A percentile compares a stretch with the other conserved stretches of the same genome.
These are phyloP conservation scores for Golubevia sp. DNA, from an alignment of 1,284 basidiomycete genomes.

Conservation along the genomic window DNA sequence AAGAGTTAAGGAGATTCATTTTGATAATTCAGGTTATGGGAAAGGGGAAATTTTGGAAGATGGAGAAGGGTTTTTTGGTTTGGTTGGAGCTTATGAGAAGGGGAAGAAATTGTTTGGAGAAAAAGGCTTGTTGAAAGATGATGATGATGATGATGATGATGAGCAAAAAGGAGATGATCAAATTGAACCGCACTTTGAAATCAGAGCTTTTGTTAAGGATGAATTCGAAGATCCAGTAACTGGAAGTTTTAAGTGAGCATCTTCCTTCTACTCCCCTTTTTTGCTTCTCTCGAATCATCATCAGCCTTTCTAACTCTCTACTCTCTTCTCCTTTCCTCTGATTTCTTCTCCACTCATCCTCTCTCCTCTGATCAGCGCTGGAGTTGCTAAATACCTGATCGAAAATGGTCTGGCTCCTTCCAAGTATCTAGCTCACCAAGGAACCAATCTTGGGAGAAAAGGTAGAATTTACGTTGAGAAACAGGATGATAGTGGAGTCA, in stretches of 20 bases:
- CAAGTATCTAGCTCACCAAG: slow-evolving; percentile 27
- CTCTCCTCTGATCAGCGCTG: slow-evolving; percentile 16
- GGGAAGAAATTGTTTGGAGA: slow-evolving; percentile 10
- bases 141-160: slow-evolving; percentile 22
- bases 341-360: not conserved
- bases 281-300: not conserved
- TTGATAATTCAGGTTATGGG: slow-evolving; percentile 13
- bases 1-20: slow-evolving; percentile 19
- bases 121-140: slow-evolving; percentile 23
- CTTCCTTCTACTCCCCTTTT: too few species aligned
- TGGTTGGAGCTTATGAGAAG: slow-evolving; percentile 31
- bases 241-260: slow-evolving; percentile 32
- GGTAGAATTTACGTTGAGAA: slow-evolving; percentile 23
- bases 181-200: not conserved
- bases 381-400: slow-evolving; percentile 36
- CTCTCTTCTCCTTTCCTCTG: too few species aligned
- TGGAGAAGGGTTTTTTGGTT: slow-evolving; percentile 23
- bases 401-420: slow-evolving; percentile 15
- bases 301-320: not conserved
- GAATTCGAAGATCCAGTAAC: slow-evolving; percentile 46
- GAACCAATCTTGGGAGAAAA: slow-evolving; percentile 22
- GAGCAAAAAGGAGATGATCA: slow-evolving; percentile 2
- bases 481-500: not conserved
- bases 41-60: not conserved
- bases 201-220: not conserved